Evolutionary conservation across 257 asterid genomes (phyloP), one percentile per base, ranked within the genome.

Genomic region (Henckelia pumila): DNA sequence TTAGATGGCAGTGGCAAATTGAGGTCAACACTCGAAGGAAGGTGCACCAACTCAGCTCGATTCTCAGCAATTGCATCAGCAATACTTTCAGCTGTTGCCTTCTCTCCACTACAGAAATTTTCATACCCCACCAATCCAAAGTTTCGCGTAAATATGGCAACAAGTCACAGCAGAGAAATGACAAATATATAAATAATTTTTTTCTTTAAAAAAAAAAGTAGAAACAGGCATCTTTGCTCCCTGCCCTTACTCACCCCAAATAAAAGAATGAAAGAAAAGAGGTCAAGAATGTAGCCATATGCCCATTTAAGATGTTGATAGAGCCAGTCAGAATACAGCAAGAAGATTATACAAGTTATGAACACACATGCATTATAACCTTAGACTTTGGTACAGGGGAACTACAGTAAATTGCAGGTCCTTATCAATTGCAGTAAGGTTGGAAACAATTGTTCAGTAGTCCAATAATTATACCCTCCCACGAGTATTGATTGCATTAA

Each of bases 31-130:
- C 95, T 81, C 60, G 95, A 81, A 71, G 99, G 99, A 81, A 90
- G 85, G 77, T 93, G 95, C 71, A 90, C 88, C 77, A 93, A 76
- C 83, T 90, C 97, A 56, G 99, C 97, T 84, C 97, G 88, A 77
- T 85, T 88, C 24, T 88, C 97, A 67, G 86, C 76, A 32, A 93
- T 88, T 20, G 99, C 99, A 79, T 85, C 81, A 7, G 99, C 92
- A 77, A 93, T 90, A 65, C 80, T 81, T 75, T 84, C 96, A 37
- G 96, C 92, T 64, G 99, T 93, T 69, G 96, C 90, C 81, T 88
- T 93, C 85, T 93, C 97, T 73, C 97, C 99, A 63, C 99, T 93
- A 73, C 63, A 82, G 56, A 10, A 65, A 60, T 53, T 73, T 40
- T 53, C 19, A 61, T 17, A 56, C 22, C 65, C 72, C 24, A 57